Percentiles rank a stretch among this genome's conserved stretches.
Conservation (phyloP, 805 yeast genomes). For the Suhomyces sp. region DNA sequence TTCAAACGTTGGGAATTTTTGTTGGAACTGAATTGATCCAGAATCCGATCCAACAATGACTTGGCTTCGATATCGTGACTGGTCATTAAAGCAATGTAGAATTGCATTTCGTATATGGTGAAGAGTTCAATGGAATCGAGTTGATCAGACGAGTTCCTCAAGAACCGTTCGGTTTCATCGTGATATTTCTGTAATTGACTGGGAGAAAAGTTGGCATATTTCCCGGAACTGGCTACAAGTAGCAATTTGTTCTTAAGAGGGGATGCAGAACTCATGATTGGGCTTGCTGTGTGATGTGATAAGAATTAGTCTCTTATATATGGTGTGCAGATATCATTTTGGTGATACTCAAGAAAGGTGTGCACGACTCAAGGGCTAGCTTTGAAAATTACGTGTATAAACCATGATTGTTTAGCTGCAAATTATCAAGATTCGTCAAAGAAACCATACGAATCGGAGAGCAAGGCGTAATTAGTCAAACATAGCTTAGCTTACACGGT, state of each 20-base stretch:
- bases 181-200: slow-evolving; percentile 39
- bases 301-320: too few relatives aligned
- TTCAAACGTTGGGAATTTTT: slow-evolving; percentile 54
- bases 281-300: too few relatives aligned
- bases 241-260: slow-evolving; percentile 46
- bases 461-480: too few relatives aligned
- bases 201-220: slow-evolving; percentile 52
- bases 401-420: too few relatives aligned
- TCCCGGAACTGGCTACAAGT: slow-evolving; percentile 48
- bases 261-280: slow-evolving; percentile 2
- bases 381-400: too few relatives aligned
- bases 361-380: too few relatives aligned
- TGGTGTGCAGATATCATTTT: too few relatives aligned
- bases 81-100: slow-evolving; percentile 60
- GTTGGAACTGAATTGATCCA: slow-evolving; percentile 63
- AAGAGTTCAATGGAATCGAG: slow-evolving; percentile 49
- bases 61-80: slow-evolving; percentile 72
- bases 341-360: too few relatives aligned
- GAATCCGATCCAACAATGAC: slow-evolving; percentile 56
- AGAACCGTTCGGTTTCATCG: slow-evolving; percentile 38
- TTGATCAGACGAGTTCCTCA: slow-evolving; percentile 28
- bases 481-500: too few relatives aligned
- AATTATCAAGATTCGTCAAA: too few relatives aligned
- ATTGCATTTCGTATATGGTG: slow-evolving; percentile 67
- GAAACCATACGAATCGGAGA: too few relatives aligned